Conservation (phyloP, 1,284 basidiomycete genomes). For the Rhodotorula sp. region DNA sequence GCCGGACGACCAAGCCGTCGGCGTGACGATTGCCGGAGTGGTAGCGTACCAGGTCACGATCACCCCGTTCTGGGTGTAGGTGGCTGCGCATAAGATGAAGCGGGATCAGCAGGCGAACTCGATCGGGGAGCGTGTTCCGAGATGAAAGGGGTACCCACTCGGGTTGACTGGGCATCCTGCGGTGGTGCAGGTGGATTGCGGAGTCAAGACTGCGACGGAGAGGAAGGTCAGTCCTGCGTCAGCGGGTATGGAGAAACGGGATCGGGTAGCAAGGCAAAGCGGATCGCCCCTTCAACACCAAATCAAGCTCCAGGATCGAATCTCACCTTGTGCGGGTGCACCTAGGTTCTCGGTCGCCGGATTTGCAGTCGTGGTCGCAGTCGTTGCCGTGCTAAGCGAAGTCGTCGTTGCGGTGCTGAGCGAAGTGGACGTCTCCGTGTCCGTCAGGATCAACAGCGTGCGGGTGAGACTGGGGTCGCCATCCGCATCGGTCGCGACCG, state of each 20-base stretch:
- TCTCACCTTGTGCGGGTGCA: conserved; percentile 3
- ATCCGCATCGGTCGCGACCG: conserved; percentile 21
- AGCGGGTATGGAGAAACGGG: no score
- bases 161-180: conserved; percentile 30
- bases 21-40: conserved; percentile 23
- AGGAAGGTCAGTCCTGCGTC: not conserved
- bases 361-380: conserved; percentile 1
- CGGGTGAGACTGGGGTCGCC: conserved; percentile 28
- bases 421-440: not conserved
- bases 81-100: conserved; percentile 6
- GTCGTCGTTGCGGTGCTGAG: not conserved
- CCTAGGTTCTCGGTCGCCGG: not conserved
- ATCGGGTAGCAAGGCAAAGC: no score
- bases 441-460: conserved; percentile 20
- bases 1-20: conserved; percentile 19
- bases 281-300: not conserved
- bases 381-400: not conserved
- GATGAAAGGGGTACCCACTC: not conserved
- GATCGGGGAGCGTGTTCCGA: no score
- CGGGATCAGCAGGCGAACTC: not conserved
- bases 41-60: conserved; percentile 32
- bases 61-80: conserved; percentile 14
- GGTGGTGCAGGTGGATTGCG: conserved; percentile 23
- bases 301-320: not conserved
- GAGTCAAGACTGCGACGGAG: not conserved